These are phyloP conservation scores for Elymus sibiricus DNA, from an alignment of 176 grass and related monocot genomes.

Conservation along the genomic window DNA sequence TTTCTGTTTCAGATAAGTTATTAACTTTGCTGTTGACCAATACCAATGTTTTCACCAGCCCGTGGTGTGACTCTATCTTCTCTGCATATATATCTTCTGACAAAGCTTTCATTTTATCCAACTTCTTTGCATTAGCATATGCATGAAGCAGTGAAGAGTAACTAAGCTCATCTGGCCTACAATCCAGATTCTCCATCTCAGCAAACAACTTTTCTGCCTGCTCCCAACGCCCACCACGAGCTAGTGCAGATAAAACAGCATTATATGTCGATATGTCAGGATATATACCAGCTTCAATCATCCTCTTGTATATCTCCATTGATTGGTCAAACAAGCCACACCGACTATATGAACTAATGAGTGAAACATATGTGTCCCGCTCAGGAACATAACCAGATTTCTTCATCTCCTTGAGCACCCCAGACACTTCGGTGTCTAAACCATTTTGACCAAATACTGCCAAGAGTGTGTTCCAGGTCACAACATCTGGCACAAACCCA, in stretches of 20 bases:
- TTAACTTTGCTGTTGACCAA: conserved; percentile 85
- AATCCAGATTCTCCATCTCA: conserved; percentile 79
- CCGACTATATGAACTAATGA: conserved; percentile 91
- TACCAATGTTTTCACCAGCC: conserved; percentile 74
- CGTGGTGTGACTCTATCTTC: conserved; percentile 55
- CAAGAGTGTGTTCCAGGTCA: conserved; percentile 89
- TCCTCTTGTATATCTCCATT: conserved; percentile 93
- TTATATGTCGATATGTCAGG: conserved; percentile 85
- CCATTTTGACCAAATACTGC: conserved; percentile 91
- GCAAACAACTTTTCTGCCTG: conserved; percentile 69
- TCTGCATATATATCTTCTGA: conserved; percentile 77
- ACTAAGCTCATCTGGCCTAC: conserved; percentile 73
- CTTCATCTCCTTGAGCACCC: conserved; percentile 96
- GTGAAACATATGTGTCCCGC: conserved; percentile 84
- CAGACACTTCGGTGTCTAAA: conserved; percentile 66
- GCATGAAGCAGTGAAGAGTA: conserved; percentile 93
- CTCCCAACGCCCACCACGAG: conserved; percentile 63
- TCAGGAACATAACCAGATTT: conserved; percentile 83
- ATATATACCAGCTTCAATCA: conserved; percentile 73
- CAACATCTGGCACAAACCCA: conserved; percentile 59
- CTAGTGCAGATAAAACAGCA: conserved; percentile 76
- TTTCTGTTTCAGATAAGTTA: conserved; percentile 58
- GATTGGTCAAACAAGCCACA: conserved; percentile 81
- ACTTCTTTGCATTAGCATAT: conserved; percentile 72
- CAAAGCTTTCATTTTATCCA: conserved; percentile 58